Conservation (phyloP, 108 stramenopile genomes). For the Nitzschia palea region DNA sequence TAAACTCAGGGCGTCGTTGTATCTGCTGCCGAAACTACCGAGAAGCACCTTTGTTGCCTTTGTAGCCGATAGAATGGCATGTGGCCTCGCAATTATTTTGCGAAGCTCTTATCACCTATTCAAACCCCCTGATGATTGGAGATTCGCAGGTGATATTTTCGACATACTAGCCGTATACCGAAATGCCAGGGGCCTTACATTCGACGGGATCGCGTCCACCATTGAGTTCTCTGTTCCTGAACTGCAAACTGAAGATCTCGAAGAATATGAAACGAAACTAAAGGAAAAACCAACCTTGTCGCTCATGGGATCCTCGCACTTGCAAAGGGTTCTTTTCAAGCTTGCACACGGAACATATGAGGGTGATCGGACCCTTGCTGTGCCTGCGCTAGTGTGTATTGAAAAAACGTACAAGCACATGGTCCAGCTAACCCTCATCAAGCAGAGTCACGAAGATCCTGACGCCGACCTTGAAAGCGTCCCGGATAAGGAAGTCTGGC, state of each 20-base stretch:
- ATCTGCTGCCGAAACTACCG: conserved; percentile 43
- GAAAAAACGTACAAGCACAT: conserved; percentile 67
- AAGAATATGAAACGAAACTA: conserved; percentile 36
- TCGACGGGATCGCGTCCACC: conserved; percentile 80
- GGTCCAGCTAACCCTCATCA: conserved; percentile 32
- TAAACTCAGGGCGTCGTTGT: conserved; percentile 49
- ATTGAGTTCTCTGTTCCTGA: conserved; percentile 65
- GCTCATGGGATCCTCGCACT: conserved; percentile 40
- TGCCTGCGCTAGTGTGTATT: conserved; percentile 75
- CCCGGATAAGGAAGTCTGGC: conserved; percentile 63
- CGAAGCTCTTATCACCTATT: conserved; percentile 59
- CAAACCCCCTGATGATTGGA: conserved; percentile 68
- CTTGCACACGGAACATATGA: conserved; percentile 67
- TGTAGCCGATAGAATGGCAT: conserved; percentile 73
- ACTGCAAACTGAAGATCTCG: conserved; percentile 22
- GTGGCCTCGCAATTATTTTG: conserved; percentile 79
- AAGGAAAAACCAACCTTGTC: conserved; percentile 43
- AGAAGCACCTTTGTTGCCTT: conserved; percentile 48
- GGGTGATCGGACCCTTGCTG: conserved; percentile 48
- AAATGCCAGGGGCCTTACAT: conserved; percentile 66
- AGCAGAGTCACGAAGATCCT: conserved; percentile 23
- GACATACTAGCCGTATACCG: conserved; percentile 56
- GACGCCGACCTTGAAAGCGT: conserved; percentile 33
- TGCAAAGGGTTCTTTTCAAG: conserved; percentile 59
- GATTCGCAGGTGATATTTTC: conserved; percentile 59